A percentile compares a stretch with the other conserved stretches of the same genome.
Conservation (phyloP, 1,284 basidiomycete species). For the Gymnopus androsaceus region DNA sequence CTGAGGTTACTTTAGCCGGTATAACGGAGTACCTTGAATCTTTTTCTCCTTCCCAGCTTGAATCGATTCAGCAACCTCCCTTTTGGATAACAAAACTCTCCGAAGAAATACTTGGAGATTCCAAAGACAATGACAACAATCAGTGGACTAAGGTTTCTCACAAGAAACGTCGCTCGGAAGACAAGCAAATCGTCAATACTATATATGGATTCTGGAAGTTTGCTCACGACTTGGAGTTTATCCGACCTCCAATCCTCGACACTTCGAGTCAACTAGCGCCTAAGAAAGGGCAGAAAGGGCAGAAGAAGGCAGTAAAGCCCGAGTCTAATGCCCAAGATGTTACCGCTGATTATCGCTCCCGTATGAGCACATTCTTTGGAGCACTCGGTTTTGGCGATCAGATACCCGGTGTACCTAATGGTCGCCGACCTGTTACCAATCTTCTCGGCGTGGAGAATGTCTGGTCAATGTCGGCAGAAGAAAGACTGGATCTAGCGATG, state of each 20-base stretch:
- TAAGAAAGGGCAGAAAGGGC: not conserved
- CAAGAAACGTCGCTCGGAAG: conserved; percentile 24
- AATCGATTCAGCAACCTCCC: conserved; percentile 40
- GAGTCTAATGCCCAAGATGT: not conserved
- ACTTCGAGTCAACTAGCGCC: not conserved
- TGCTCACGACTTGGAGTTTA: conserved; percentile 43
- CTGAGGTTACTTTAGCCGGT: conserved; percentile 38
- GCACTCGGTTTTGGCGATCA: conserved; percentile 6
- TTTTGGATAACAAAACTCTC: conserved; percentile 38
- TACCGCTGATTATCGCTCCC: not conserved
- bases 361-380: conserved; percentile 11
- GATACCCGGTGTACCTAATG: not conserved
- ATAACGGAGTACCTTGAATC: conserved; percentile 42
- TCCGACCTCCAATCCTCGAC: conserved; percentile 19
- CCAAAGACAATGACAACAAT: conserved; percentile 22
- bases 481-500: conserved; percentile 32
- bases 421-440: conserved; percentile 20
- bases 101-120: not conserved
- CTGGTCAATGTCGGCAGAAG: conserved; percentile 38
- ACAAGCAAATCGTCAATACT: conserved; percentile 30
- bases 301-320: not conserved
- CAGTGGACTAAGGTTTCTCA: conserved; percentile 19
- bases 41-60: conserved; percentile 44
- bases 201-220: conserved; percentile 51
- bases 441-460: conserved; percentile 29